phyloP scores from a whole-genome alignment of 2,329 filamentous ascomycete species.

The Aciculosporium take region DNA sequence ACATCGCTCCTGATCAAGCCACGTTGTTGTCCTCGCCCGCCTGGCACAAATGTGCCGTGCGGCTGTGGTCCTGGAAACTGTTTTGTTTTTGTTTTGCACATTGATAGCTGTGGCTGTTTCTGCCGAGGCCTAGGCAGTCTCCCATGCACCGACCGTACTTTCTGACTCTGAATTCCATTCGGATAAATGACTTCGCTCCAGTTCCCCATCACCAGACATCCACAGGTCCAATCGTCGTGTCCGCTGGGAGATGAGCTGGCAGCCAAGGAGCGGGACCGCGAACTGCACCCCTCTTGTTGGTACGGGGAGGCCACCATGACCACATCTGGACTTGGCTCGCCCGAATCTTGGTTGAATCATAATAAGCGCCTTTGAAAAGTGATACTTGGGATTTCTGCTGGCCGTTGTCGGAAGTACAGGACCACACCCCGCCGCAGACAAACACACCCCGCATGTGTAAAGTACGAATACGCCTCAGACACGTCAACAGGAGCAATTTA shows the following conservation, averaged over 20 bases:
- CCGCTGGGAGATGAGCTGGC: background rate
- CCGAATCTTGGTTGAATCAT: background rate
- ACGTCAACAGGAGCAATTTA: constrained; percentile 4
- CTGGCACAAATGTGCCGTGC: background rate
- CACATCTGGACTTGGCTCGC: background rate
- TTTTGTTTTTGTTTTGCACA: background rate
- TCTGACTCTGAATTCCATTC: background rate
- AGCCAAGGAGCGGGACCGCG: background rate
- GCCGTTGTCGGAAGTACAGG: background rate
- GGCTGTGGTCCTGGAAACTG: background rate
- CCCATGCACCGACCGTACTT: background rate
- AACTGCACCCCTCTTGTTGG: background rate
- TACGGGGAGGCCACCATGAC: background rate
- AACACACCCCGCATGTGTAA: constrained; percentile 1
- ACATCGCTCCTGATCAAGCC: background rate
- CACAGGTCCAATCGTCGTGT: background rate
- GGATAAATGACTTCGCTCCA: background rate
- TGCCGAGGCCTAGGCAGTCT: background rate
- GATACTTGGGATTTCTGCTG: background rate
- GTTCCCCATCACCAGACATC: background rate
- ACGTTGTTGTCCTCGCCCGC: background rate
- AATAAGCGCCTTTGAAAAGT: background rate
- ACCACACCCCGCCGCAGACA: background rate
- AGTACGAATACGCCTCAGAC: constrained; percentile 3
- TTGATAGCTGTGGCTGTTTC: background rate